Conservation (phyloP, 2,329 filamentous ascomycete species). For the Claviceps purpurea region DNA sequence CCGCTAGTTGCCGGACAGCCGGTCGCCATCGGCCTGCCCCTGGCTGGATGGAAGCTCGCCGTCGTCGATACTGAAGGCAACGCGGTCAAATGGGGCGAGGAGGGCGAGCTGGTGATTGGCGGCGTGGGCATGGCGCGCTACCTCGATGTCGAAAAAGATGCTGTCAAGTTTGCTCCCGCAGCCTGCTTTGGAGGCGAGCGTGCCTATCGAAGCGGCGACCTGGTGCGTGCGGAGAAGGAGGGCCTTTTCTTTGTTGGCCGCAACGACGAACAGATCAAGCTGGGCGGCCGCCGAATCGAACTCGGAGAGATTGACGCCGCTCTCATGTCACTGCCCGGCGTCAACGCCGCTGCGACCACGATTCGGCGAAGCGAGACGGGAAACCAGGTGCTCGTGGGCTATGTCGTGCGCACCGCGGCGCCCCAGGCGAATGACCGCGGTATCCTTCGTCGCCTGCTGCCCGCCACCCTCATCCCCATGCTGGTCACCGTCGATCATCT, state of each 20-base stretch:
- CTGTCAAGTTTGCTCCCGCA: conserved; percentile 10
- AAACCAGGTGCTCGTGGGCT: conserved; percentile 11
- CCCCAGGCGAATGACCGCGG: conserved; percentile 1
- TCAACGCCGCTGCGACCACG: conserved; percentile 9
- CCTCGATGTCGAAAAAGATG: conserved; percentile 10
- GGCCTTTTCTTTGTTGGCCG: conserved; percentile 14
- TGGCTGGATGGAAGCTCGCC: conserved; percentile 12
- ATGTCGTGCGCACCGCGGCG: conserved; percentile 7
- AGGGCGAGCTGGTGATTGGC: conserved; percentile 13
- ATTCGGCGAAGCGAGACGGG: conserved; percentile 10
- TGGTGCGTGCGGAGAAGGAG: conserved; percentile 11
- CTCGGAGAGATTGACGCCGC: conserved; percentile 15
- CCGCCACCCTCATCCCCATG: conserved; percentile 10
- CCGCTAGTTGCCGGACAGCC: conserved; percentile 8
- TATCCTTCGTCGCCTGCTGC: conserved; percentile 6
- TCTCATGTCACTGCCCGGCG: conserved; percentile 10
- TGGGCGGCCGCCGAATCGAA: conserved; percentile 16
- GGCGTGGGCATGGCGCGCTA: conserved; percentile 12
- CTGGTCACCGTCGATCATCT: conserved; percentile 9
- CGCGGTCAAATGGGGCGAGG: conserved; percentile 22
- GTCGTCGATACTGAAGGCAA: conserved; percentile 26
- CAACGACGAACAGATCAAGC: conserved; percentile 17
- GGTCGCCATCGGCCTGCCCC: conserved; percentile 11
- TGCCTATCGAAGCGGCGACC: conserved; percentile 14
- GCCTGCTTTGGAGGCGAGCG: conserved; percentile 10